phyloP scores from a whole-genome alignment of 1,139 yeast species.

The Hansenula lynferdii region DNA sequence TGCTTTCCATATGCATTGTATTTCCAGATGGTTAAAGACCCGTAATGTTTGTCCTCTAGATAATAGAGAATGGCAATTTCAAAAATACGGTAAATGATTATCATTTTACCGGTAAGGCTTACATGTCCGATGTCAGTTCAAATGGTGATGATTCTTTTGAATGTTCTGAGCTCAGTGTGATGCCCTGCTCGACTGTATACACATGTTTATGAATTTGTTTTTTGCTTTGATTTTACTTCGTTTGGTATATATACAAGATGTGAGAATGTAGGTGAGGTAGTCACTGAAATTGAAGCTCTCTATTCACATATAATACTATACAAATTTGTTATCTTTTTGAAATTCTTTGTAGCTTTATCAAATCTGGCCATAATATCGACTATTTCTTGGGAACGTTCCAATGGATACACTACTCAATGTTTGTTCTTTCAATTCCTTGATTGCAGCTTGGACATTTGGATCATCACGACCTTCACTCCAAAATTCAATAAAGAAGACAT shows the following conservation, averaged over 20 bases:
- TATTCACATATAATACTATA: no score
- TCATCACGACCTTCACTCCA: slow-evolving; percentile 26
- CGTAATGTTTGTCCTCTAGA: slow-evolving; percentile 97
- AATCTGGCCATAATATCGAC: slow-evolving; percentile 29
- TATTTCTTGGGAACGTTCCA: slow-evolving; percentile 35
- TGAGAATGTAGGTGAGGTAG: no score
- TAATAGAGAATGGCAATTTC: slow-evolving; percentile 89
- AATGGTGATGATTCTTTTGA: slow-evolving; percentile 3
- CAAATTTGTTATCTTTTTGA: no score
- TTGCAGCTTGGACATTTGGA: slow-evolving; percentile 16
- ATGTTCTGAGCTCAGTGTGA: no score
- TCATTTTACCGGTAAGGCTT: not conserved
- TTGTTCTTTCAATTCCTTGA: slow-evolving; percentile 21
- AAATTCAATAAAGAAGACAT: slow-evolving; percentile 76
- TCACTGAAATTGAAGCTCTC: no score
- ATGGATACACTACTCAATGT: slow-evolving; percentile 29
- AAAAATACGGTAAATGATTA: slow-evolving; percentile 58
- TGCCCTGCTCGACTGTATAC: no score
- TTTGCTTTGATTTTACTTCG: not conserved
- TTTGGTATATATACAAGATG: not conserved
- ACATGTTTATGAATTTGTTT: not conserved
- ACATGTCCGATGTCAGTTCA: not conserved
- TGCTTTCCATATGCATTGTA: slow-evolving; percentile 94
- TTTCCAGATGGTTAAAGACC: slow-evolving; percentile 93
- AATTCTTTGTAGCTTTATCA: no score